phyloP scores from a whole-genome alignment of 495 filamentous ascomycete genomes.

The Tuber umbilicatum region DNA sequence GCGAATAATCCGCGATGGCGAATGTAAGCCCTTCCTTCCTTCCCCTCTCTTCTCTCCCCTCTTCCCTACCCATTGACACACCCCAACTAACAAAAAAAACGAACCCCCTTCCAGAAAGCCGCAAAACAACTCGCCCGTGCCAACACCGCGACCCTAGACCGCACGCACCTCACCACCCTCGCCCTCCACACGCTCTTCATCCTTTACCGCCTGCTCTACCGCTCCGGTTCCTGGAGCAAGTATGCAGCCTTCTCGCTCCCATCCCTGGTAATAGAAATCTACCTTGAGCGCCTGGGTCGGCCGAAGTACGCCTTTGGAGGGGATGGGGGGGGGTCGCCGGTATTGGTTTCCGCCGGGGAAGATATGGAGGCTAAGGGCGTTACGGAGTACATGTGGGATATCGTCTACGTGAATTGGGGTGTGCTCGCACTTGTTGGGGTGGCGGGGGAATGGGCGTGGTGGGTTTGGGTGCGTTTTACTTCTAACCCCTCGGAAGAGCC shows the following conservation, averaged over 20 bases:
- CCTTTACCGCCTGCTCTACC: conserved; percentile 56
- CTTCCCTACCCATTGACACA: not conserved
- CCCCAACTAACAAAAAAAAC: conserved; percentile 3
- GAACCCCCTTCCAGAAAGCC: conserved; percentile 62
- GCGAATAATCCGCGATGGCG: conserved; percentile 23
- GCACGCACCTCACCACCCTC: conserved; percentile 69
- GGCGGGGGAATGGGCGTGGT: conserved; percentile 72
- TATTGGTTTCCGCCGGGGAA: conserved; percentile 69
- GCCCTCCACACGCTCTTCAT: conserved; percentile 67
- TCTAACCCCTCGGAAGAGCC: not conserved
- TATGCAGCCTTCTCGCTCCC: conserved; percentile 70
- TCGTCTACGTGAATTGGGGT: conserved; percentile 84
- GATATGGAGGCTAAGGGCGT: conserved; percentile 81
- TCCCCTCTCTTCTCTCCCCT: too few species aligned
- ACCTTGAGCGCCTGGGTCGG: conserved; percentile 73
- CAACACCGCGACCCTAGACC: conserved; percentile 67
- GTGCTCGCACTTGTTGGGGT: conserved; percentile 58
- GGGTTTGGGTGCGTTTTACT: conserved; percentile 52
- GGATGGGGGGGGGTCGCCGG: conserved; percentile 25
- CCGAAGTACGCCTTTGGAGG: conserved; percentile 56
- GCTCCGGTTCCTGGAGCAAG: conserved; percentile 43
- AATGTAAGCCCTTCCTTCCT: conserved; percentile 19
- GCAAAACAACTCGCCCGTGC: conserved; percentile 80
- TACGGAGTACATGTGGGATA: conserved; percentile 97
- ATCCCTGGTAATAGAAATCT: conserved; percentile 68